Percentiles rank a stretch among this genome's conserved stretches.
These are phyloP conservation scores for Epichloe festucae DNA, from an alignment of 2,329 filamentous ascomycete genomes.

Conservation along the genomic window DNA sequence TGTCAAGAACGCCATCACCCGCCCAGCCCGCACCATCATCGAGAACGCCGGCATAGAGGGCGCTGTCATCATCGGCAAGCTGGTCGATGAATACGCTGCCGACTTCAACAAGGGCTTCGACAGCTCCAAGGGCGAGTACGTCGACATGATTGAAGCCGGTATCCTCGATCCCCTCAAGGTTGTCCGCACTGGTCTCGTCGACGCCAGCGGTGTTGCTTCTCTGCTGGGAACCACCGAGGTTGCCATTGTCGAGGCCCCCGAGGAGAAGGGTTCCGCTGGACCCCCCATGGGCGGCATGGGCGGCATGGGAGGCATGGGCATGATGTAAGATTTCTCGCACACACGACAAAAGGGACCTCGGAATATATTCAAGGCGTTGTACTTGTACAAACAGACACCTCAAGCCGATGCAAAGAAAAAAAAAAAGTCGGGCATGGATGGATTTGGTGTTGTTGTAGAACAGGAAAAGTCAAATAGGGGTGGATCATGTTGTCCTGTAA, in stretches of 20 bases:
- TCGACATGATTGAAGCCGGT: conserved; percentile 94
- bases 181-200: conserved; percentile 87
- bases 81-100: conserved; percentile 77
- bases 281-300: conserved; percentile 52
- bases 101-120: conserved; percentile 99
- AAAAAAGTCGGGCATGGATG: conserved; percentile 25
- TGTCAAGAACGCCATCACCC: conserved; percentile 95
- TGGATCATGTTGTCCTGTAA: conserved; percentile 18
- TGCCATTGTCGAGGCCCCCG: conserved; percentile 87
- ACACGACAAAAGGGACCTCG: conserved; percentile 6
- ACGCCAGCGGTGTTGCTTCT: conserved; percentile 91
- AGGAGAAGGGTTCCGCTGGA: conserved; percentile 68
- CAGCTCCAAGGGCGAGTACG: conserved; percentile 92
- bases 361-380: conserved; percentile 11
- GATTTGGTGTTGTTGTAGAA: conserved; percentile 34
- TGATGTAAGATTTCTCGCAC: conserved; percentile 38
- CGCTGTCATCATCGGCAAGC: conserved; percentile 93
- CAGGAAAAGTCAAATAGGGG: conserved; percentile 8
- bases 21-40: conserved; percentile 85
- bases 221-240: conserved; percentile 97
- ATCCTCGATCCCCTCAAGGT: conserved; percentile 99
- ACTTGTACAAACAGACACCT: conserved; percentile 15
- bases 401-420: conserved; percentile 7
- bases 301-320: conserved; percentile 54
- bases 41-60: conserved; percentile 97